phyloP scores from a whole-genome alignment of 176 grass and related monocot species.

The Triticum dicoccoides region DNA sequence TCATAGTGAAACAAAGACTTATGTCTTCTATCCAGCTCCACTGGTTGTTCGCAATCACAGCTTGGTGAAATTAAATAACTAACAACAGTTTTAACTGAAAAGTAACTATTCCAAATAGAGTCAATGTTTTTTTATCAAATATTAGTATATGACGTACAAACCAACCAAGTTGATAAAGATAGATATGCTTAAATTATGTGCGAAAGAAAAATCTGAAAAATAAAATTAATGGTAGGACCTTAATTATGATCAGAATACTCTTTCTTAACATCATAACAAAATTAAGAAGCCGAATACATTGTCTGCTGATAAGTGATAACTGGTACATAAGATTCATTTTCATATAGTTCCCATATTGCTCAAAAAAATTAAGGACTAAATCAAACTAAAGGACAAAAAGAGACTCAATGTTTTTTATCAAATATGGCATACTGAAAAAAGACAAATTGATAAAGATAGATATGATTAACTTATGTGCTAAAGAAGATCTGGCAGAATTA shows the following conservation, averaged over 20 bases:
- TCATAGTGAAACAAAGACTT: neutral
- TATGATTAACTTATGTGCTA: neutral
- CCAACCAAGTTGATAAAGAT: neutral
- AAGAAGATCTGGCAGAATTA: neutral
- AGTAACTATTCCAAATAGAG: neutral
- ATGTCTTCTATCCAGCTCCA: neutral
- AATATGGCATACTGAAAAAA: neutral
- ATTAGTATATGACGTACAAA: neutral
- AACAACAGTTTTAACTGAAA: neutral
- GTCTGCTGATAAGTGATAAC: neutral
- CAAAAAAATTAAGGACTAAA: too few relatives aligned
- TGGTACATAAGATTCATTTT: too few relatives aligned
- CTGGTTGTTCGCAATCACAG: constrained; percentile 28
- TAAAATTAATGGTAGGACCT: neutral
- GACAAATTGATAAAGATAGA: neutral
- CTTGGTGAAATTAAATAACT: neutral
- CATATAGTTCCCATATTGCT: too few relatives aligned
- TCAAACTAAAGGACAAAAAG: neutral
- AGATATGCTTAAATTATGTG: neutral
- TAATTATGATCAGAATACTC: neutral
- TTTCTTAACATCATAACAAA: neutral
- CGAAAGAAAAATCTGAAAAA: constrained; percentile 4
- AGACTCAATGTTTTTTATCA: neutral
- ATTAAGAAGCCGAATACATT: neutral
- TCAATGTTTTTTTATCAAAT: constrained; percentile 1